phyloP scores from a whole-genome alignment of 2,329 filamentous ascomycete species.

The Pseudogymnoascus sp. region DNA sequence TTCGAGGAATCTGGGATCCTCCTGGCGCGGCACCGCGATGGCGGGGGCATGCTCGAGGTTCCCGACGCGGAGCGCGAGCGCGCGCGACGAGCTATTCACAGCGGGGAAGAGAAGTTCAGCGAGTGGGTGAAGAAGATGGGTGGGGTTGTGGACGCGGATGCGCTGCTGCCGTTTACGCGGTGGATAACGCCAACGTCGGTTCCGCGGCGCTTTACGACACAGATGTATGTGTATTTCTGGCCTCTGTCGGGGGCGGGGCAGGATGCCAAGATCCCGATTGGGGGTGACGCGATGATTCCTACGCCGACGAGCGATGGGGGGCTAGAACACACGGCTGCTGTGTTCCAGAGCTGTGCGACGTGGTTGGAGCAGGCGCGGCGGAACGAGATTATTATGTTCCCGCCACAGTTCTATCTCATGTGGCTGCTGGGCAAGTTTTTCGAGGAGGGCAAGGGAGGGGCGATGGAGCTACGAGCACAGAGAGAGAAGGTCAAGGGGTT shows the following conservation, averaged over 20 bases:
- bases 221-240: slow-evolving; percentile 94
- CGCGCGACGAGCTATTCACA: slow-evolving; percentile 64
- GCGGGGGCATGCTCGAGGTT: slow-evolving; percentile 54
- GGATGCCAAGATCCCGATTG: slow-evolving; percentile 11
- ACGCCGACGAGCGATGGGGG: slow-evolving; percentile 63
- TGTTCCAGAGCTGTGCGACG: slow-evolving; percentile 61
- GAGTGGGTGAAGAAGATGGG: slow-evolving; percentile 56
- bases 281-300: slow-evolving; percentile 28
- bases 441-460: slow-evolving; percentile 21
- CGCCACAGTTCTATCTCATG: slow-evolving; percentile 77
- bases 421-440: slow-evolving; percentile 34
- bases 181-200: slow-evolving; percentile 79
- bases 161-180: slow-evolving; percentile 74
- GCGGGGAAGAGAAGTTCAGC: slow-evolving; percentile 55
- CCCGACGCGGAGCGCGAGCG: slow-evolving; percentile 52
- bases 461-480: slow-evolving; percentile 39
- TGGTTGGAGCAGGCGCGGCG: slow-evolving; percentile 62
- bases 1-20: slow-evolving; percentile 94
- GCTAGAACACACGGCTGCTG: slow-evolving; percentile 62
- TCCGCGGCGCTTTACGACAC: slow-evolving; percentile 78
- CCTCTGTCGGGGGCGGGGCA: slow-evolving; percentile 42
- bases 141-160: slow-evolving; percentile 57
- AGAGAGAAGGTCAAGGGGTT: slow-evolving; percentile 49
- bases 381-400: slow-evolving; percentile 76
- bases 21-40: slow-evolving; percentile 42